Base-by-base conservation (phyloP, 2,329 filamentous ascomycete genomes). In the Venturia carpophila region DNA sequence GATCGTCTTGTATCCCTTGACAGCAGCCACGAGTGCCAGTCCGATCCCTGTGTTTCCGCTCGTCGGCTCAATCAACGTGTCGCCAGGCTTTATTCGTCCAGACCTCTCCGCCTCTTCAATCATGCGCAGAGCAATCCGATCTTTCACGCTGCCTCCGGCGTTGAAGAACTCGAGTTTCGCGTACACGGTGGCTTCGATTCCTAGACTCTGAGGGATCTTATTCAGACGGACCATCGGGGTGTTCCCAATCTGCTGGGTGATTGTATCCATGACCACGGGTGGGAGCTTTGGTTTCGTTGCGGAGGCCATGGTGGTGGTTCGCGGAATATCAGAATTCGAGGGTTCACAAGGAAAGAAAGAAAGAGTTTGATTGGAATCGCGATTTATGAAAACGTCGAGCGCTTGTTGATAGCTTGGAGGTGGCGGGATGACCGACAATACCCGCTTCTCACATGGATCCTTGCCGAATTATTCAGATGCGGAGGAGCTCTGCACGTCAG, bases 1-100 rank as follows among this genome's bases (percentile, higher is more conserved):
- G 78, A 99, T 97, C 49, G 92, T 95, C 78, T 93, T 93, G 83
- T 97, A 99, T 69, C 92, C 93, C 81, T 97, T 97, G 73, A 99
- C 90, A 19, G 94, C 94, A 66, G 86, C 93, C 21, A 97, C 93
- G 42, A 99, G 86, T 37, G 94, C 94, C 49, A 99, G 83, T 27
- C 94, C 94, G 69, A 99, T 99, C 69, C 94, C 94, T 81, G 94
- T 99, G 77, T 99, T 99, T 65, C 94, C 94, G 73, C 91, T 96
- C 60, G 94, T 99, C 11, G 94, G 94, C 83, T 99, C 94, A 73
- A 99, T 99, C 72, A 99, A 80, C 63, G 92, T 97, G 78, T 97
- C 92, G 65, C 93, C 94, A 37, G 94, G 94, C 83, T 94, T 97
- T 79, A 99, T 97, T 69, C 93, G 87, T 58, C 94, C 94, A 63